A percentile compares a stretch with the other conserved stretches of the same genome.
Conservation (phyloP, 495 filamentous ascomycete species). For the Aspergillus cristatus region DNA sequence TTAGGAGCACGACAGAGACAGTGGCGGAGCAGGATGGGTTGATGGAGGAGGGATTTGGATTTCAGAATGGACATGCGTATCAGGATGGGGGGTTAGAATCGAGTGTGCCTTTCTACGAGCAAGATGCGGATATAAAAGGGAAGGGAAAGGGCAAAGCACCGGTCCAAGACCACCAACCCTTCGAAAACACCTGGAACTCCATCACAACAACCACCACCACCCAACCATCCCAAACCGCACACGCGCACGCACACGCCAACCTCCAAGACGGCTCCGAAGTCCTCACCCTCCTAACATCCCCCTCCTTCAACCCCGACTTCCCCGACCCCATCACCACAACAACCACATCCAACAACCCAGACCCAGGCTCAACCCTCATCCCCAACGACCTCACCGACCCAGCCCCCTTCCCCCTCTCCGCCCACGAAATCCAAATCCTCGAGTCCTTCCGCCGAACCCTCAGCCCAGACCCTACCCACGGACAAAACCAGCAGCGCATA, state of each 20-base stretch:
- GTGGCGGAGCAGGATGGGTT: not conserved
- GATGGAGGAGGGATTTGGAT: constrained; percentile 21
- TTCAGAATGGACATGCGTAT: constrained; percentile 17
- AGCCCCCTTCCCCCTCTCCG: constrained; percentile 7
- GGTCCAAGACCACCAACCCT: constrained; percentile 1
- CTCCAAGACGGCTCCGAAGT: constrained; percentile 42
- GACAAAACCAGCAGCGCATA: constrained; percentile 3
- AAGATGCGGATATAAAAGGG: too few species aligned
- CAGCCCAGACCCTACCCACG: constrained; percentile 1
- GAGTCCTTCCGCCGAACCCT: constrained; percentile 25
- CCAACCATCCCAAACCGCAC: too few species aligned
- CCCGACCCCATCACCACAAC: too few species aligned
- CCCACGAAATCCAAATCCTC: constrained; percentile 21
- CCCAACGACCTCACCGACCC: constrained; percentile 21
- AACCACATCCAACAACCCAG: too few species aligned
- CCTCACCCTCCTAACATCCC: constrained; percentile 42
- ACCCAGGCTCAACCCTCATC: constrained; percentile 22
- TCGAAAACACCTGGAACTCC: not conserved
- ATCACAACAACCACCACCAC: too few species aligned
- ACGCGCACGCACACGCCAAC: constrained; percentile 1
- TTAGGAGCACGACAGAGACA: too few species aligned
- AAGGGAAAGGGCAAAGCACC: constrained; percentile 24
- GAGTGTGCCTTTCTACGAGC: too few species aligned
- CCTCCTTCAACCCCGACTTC: constrained; percentile 43
- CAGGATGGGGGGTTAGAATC: constrained; percentile 6